Conservation (phyloP, 345 rosid species). For the Barbarea vulgaris region DNA sequence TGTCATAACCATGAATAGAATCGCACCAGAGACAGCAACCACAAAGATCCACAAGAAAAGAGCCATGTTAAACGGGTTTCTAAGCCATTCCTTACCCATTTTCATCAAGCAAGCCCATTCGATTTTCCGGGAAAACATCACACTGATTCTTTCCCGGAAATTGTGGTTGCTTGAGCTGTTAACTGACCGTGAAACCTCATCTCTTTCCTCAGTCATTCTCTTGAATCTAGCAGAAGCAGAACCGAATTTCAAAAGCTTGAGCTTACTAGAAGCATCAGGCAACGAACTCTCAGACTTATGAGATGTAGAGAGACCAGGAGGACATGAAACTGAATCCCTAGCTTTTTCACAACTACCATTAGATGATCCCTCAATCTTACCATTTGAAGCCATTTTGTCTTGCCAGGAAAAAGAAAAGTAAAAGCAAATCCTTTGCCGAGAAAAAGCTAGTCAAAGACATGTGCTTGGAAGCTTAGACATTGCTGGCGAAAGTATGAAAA, state of each 20-base stretch:
- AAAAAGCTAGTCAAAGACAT: constrained; percentile 38
- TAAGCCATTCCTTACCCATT: constrained; percentile 71
- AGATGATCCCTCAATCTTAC: constrained; percentile 47
- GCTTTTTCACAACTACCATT: constrained; percentile 25
- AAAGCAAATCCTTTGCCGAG: constrained; percentile 6
- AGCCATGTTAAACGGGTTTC: constrained; percentile 80
- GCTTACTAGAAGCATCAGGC: constrained; percentile 37
- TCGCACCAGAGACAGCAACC: constrained; percentile 88
- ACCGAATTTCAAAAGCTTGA: constrained; percentile 52
- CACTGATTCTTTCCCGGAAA: constrained; percentile 56
- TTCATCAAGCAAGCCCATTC: constrained; percentile 60
- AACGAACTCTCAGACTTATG: constrained; percentile 33
- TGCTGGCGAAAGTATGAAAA: constrained; percentile 9
- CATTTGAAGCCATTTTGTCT: constrained; percentile 50
- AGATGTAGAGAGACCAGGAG: constrained; percentile 48
- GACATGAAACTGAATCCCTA: constrained; percentile 41
- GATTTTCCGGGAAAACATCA: constrained; percentile 53
- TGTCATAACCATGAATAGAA: constrained; percentile 91
- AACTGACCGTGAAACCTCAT: constrained; percentile 65
- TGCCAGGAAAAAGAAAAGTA: background rate
- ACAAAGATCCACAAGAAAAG: constrained; percentile 68
- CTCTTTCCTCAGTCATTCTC: constrained; percentile 64
- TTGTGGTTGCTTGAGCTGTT: constrained; percentile 46
- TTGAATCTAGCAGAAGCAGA: constrained; percentile 65
- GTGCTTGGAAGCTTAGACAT: constrained; percentile 33